A percentile compares a stretch with the other conserved stretches of the same genome.
Conservation (phyloP, 1,284 basidiomycete genomes). For the Ceratobasidium sp. region DNA sequence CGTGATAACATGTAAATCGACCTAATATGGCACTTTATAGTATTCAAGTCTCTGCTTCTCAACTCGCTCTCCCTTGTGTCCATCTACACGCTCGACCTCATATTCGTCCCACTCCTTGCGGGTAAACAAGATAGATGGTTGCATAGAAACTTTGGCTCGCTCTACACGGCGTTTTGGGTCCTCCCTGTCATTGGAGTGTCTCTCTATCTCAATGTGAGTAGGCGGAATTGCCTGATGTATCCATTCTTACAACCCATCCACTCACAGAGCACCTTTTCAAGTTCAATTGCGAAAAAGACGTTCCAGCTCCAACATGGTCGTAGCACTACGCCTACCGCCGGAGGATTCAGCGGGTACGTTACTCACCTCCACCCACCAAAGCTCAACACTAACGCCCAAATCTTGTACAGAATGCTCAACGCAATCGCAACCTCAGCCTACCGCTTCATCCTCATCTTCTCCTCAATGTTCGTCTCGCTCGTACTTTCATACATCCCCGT, state of each 20-base stretch:
- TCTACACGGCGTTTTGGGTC: constrained; percentile 81
- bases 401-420: constrained; percentile 64
- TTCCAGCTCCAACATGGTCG: constrained; percentile 75
- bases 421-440: constrained; percentile 82
- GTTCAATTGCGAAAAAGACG: constrained; percentile 75
- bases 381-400: not conserved
- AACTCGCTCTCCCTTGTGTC: constrained; percentile 76
- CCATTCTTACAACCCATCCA: constrained; percentile 8
- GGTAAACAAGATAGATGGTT: constrained; percentile 67
- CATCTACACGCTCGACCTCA: constrained; percentile 76
- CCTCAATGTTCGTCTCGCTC: constrained; percentile 77
- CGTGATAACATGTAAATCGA: constrained; percentile 1
- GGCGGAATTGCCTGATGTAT: not conserved
- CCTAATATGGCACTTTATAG: constrained; percentile 47
- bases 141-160: constrained; percentile 76
- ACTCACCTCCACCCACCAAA: not conserved
- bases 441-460: constrained; percentile 80
- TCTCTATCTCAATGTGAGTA: constrained; percentile 74
- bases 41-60: constrained; percentile 77
- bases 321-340: constrained; percentile 61
- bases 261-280: constrained; percentile 76
- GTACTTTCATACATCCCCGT: constrained; percentile 72
- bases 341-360: constrained; percentile 69
- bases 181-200: constrained; percentile 77
- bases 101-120: constrained; percentile 77